Evolutionary conservation across 2,329 filamentous ascomycete genomes (phyloP).

Genomic region (Beauveria australis): DNA sequence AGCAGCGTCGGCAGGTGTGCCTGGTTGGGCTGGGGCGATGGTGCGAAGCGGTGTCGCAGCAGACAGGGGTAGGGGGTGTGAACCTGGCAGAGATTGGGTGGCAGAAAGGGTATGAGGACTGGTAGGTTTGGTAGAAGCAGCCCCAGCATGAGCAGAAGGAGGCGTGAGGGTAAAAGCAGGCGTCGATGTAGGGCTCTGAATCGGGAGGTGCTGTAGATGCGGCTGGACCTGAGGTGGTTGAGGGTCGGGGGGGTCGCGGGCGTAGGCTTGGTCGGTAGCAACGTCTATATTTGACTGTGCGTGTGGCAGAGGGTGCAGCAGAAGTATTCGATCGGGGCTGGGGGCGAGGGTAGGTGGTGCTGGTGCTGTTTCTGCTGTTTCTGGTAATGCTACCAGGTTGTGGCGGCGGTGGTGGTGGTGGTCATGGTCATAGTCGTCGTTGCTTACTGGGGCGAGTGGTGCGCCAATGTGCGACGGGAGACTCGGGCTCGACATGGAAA

Average conservation of each 20-base stretch:
- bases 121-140: not conserved
- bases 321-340: conserved; percentile 1
- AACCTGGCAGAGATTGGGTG: not conserved
- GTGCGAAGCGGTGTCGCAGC: conserved; percentile 7
- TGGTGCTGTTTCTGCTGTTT: not conserved
- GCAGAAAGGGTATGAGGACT: not conserved
- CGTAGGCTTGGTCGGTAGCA: not conserved
- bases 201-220: not conserved
- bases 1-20: not conserved
- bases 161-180: not conserved
- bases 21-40: conserved; percentile 8
- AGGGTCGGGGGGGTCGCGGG: not conserved
- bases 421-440: conserved; percentile 13
- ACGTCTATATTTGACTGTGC: not conserved
- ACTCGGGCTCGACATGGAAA: conserved; percentile 49
- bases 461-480: conserved; percentile 47
- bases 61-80: conserved; percentile 7
- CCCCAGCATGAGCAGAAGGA: not conserved
- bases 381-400: conserved; percentile 9
- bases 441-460: conserved; percentile 37
- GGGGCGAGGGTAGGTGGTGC: not conserved
- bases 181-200: not conserved
- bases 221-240: not conserved
- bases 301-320: not conserved
- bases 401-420: not conserved